Conservation (phyloP, 805 yeast species). For the Starmerella khaoyaiensis region DNA sequence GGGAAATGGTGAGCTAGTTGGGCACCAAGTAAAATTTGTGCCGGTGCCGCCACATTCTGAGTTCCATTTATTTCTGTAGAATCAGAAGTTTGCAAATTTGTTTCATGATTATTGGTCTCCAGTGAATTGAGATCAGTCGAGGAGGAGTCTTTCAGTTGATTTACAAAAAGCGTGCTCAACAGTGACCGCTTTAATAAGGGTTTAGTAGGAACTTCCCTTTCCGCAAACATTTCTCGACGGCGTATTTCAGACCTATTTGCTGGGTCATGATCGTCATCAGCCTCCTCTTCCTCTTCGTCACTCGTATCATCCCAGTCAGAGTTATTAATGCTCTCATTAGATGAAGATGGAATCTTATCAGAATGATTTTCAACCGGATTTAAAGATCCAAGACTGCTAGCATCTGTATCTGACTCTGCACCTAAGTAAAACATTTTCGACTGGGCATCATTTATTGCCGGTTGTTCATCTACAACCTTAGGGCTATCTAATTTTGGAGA, state of each 20-base stretch:
- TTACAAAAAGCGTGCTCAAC: conserved; percentile 29
- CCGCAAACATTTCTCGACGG: conserved; percentile 22
- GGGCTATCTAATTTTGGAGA: background rate
- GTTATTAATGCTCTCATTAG: conserved; percentile 23
- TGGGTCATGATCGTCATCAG: conserved; percentile 23
- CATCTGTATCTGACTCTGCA: conserved; percentile 29
- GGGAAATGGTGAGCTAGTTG: conserved; percentile 16
- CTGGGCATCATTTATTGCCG: background rate
- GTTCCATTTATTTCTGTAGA: background rate
- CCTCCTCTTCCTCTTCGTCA: conserved; percentile 14
- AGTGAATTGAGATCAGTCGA: background rate
- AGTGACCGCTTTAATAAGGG: conserved; percentile 29
- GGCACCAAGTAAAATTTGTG: conserved; percentile 15
- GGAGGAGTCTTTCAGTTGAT: conserved; percentile 14
- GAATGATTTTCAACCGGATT: background rate
- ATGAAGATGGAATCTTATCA: conserved; percentile 9
- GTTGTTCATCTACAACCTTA: background rate
- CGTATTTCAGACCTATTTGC: conserved; percentile 22
- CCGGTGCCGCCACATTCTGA: conserved; percentile 12
- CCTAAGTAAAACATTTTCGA: conserved; percentile 24
- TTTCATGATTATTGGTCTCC: background rate
- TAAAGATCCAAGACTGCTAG: conserved; percentile 17
- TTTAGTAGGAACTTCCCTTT: conserved; percentile 22
- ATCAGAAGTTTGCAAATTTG: background rate
- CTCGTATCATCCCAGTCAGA: conserved; percentile 20